Evolutionary conservation across 768 basidiomycete species (phyloP).

Genomic region (Lactarius hatsudake): DNA sequence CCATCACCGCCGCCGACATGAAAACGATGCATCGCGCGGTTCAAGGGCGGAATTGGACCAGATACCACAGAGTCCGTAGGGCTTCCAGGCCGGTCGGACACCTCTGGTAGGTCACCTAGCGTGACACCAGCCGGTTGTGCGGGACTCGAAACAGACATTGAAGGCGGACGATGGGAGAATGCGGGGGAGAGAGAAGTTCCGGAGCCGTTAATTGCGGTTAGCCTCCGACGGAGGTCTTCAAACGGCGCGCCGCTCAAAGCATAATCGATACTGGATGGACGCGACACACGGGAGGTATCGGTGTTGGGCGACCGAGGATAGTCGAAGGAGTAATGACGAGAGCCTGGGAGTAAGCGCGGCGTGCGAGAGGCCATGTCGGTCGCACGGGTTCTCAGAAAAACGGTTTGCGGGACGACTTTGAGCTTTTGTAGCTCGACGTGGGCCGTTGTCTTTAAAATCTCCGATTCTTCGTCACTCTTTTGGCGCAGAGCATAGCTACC

Average conservation of each 20-base stretch:
- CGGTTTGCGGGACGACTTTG: conserved; percentile 85
- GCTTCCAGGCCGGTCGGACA: conserved; percentile 62
- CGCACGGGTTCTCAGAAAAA: conserved; percentile 70
- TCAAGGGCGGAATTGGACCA: conserved; percentile 59
- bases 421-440: conserved; percentile 83
- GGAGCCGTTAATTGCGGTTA: conserved; percentile 75
- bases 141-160: conserved; percentile 27
- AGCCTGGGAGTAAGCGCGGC: conserved; percentile 39
- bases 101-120: conserved; percentile 33
- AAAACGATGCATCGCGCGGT: conserved; percentile 56
- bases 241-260: conserved; percentile 54
- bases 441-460: conserved; percentile 59
- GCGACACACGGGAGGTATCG: conserved; percentile 49
- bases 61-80: conserved; percentile 84
- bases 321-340: conserved; percentile 42
- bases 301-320: conserved; percentile 44
- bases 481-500: conserved; percentile 68
- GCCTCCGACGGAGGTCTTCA: conserved; percentile 72
- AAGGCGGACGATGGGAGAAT: conserved; percentile 38
- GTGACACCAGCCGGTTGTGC: conserved; percentile 31
- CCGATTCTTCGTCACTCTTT: conserved; percentile 59
- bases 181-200: conserved; percentile 54
- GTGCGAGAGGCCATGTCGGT: conserved; percentile 40
- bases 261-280: conserved; percentile 49
- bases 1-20: conserved; percentile 72